Evolutionary conservation across 805 yeast species (phyloP), one percentile per base, ranked within the genome.

Genomic region (Yarrowia alimentaria): DNA sequence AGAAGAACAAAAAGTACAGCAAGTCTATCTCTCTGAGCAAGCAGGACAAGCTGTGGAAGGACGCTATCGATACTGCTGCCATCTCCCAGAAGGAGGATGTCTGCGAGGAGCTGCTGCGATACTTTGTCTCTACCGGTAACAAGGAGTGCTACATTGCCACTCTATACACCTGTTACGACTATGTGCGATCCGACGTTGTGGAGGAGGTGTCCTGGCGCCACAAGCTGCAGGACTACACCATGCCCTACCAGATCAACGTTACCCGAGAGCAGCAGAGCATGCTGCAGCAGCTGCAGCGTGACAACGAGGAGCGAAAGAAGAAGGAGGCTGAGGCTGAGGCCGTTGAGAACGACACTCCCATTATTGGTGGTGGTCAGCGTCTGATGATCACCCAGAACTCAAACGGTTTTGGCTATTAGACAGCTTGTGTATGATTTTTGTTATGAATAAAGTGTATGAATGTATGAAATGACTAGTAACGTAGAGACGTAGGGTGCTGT

Each of bases 71-170:
- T 64, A 90, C 98, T 8, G 96, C 96, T 18, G 80, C 96, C 13
- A 70, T 81, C 53, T 89, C 97, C 14, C 78, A 79, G 56, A 82
- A 83, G 58, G 62, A 78, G 9, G 89, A 85, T 65, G 83, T 91
- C 63, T 90, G 95, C 26, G 91, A 87, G 66, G 98, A 93, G 54
- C 73, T 87, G 57, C 72, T 93, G 66, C 77, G 83, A 50, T 93
- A 91, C 72, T 93, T 93, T 67, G 97, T 93, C 54, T 97, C 91
- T 61, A 87, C 95, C 30, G 98, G 96, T 59, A 93, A 93, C 72
- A 88, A 83, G 68, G 99, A 93, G 73, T 86, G 96, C 61, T 85
- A 88, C 64, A 84, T 89, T 61, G 97, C 96, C 5, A 78, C 90
- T 55, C 75, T 93, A 63, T 93, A 83, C 71, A 73, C 87, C 5